These are phyloP conservation scores for Primulina huaijiensis DNA, from an alignment of 257 asterid genomes.

Conservation along the genomic window DNA sequence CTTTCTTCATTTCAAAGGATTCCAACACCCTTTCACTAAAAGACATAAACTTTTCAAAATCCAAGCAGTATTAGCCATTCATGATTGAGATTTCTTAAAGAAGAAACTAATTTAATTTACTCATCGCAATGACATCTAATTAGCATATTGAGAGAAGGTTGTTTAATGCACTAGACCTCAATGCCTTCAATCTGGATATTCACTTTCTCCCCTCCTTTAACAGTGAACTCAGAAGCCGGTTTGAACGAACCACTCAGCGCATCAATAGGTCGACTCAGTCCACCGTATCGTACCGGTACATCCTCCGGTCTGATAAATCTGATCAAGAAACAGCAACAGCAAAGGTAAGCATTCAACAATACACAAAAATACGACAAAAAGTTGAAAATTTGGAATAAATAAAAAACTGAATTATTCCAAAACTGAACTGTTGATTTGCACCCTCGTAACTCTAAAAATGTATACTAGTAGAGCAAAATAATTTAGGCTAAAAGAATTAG, in stretches of 20 bases:
- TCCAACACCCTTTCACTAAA: not conserved
- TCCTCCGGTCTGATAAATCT: conserved; percentile 82
- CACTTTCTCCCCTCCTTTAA: conserved; percentile 90
- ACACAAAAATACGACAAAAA: too few species aligned
- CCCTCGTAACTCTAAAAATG: too few species aligned
- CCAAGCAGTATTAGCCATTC: not conserved
- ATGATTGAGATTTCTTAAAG: not conserved
- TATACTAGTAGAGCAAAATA: not conserved
- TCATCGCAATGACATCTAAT: not conserved
- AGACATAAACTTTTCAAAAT: not conserved
- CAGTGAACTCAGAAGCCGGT: conserved; percentile 89
- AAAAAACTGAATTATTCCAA: too few species aligned
- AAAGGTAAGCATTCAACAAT: not conserved
- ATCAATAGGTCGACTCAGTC: conserved; percentile 71
- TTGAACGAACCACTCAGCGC: conserved; percentile 55
- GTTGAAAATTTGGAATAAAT: too few species aligned
- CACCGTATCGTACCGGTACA: conserved; percentile 82
- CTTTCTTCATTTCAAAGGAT: not conserved
- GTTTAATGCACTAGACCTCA: conserved; percentile 50
- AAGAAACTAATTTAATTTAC: not conserved
- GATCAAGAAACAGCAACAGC: not conserved
- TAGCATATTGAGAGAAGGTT: not conserved
- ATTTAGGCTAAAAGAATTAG: not conserved
- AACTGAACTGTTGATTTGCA: too few species aligned
- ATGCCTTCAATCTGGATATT: conserved; percentile 94